A percentile compares a stretch with the other conserved stretches of the same genome.
Evolutionary conservation across 2,329 filamentous ascomycete genomes (phyloP).

Genomic region (Penicillium decumbens): DNA sequence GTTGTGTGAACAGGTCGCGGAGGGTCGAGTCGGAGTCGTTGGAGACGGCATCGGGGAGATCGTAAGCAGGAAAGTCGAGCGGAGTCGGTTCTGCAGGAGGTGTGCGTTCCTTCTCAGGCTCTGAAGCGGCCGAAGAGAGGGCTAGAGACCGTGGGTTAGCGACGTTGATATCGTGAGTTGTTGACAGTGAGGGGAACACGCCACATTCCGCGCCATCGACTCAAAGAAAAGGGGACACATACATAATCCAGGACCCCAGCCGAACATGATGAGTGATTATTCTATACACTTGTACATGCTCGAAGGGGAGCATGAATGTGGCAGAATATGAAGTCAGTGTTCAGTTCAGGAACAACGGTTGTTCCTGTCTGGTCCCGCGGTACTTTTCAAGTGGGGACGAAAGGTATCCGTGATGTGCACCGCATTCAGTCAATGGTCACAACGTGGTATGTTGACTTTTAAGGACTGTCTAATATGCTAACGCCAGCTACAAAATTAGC

Average conservation of each 20-base stretch:
- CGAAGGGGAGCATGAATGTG: background rate
- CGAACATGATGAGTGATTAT: slow-evolving; percentile 25
- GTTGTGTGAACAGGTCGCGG: slow-evolving; percentile 39
- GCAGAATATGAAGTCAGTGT: background rate
- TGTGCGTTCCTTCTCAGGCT: slow-evolving; percentile 42
- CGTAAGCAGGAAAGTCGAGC: slow-evolving; percentile 50
- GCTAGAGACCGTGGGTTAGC: slow-evolving; percentile 18
- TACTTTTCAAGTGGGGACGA: slow-evolving; percentile 1
- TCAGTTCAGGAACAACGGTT: slow-evolving; percentile 1
- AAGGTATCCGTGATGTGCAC: background rate
- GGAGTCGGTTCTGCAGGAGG: slow-evolving; percentile 49
- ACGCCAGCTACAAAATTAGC: no score
- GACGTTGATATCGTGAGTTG: background rate
- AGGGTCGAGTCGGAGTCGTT: slow-evolving; percentile 36
- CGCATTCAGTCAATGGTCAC: background rate
- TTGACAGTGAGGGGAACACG: slow-evolving; percentile 1
- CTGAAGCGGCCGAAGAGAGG: slow-evolving; percentile 30
- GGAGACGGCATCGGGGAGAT: slow-evolving; percentile 34
- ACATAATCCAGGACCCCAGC: slow-evolving; percentile 33
- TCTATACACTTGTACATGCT: slow-evolving; percentile 3
- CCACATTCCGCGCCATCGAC: background rate
- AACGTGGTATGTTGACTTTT: background rate
- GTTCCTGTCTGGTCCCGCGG: background rate
- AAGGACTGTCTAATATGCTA: background rate
- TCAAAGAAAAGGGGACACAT: slow-evolving; percentile 12